Percentiles rank a stretch among this genome's conserved stretches.
These are phyloP conservation scores for Phytophthora capsici DNA, from an alignment of 352 stramenopile genomes.

Conservation along the genomic window DNA sequence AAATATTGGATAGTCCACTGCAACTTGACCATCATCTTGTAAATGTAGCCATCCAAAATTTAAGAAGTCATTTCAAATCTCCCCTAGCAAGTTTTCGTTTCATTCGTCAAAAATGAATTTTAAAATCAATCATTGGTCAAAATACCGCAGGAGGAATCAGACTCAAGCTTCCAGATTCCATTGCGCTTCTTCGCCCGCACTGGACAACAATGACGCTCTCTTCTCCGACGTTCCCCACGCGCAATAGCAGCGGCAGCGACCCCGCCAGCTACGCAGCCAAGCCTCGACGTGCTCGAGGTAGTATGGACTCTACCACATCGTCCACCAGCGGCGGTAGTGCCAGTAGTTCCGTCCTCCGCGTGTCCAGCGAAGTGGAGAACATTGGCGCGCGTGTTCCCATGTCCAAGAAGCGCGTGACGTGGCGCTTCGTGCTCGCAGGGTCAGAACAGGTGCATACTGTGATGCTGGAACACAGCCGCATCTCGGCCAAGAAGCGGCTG, in stretches of 20 bases:
- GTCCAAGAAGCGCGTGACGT: conserved; percentile 88
- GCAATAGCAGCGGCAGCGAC: conserved; percentile 29
- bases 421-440: conserved; percentile 80
- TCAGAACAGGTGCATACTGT: conserved; percentile 85
- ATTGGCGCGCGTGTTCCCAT: conserved; percentile 79
- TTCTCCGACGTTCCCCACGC: conserved; percentile 38
- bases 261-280: conserved; percentile 26
- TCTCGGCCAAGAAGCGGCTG: conserved; percentile 85
- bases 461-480: conserved; percentile 84
- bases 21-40: conserved; percentile 9
- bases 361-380: conserved; percentile 81
- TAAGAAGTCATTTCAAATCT: conserved; percentile 3
- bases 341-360: conserved; percentile 58
- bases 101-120: conserved; percentile 8
- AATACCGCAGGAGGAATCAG: conserved; percentile 21
- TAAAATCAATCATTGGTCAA: conserved; percentile 13
- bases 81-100: not conserved
- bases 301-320: conserved; percentile 38
- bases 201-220: conserved; percentile 47
- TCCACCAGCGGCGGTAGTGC: conserved; percentile 23
- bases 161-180: conserved; percentile 16
- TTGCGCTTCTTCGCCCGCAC: not conserved
- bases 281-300: conserved; percentile 37
- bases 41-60: not conserved
- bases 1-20: conserved; percentile 8